Percentiles rank a stretch among this genome's conserved stretches.
These are phyloP conservation scores for Pyrenochaeta sp. DNA, from an alignment of 2,329 filamentous ascomycete species.

Conservation along the genomic window DNA sequence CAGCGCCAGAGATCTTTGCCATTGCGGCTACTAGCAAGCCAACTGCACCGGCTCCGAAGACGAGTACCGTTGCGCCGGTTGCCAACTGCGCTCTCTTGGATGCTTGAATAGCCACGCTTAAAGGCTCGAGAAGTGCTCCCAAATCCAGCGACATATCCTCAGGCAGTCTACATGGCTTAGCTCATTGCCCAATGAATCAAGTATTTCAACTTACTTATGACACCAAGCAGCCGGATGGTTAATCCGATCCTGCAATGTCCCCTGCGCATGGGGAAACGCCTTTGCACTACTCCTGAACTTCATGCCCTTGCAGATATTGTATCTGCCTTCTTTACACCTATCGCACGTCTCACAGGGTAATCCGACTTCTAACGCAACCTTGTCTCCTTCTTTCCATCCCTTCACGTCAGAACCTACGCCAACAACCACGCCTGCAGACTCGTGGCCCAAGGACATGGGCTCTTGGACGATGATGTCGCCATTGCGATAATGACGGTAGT, in stretches of 20 bases:
- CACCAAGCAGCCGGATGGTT: conserved; percentile 70
- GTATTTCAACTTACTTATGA: conserved; percentile 54
- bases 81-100: conserved; percentile 62
- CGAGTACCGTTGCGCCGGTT: conserved; percentile 59
- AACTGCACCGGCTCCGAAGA: conserved; percentile 70
- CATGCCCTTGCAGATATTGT: conserved; percentile 69
- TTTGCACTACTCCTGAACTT: conserved; percentile 68
- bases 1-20: conserved; percentile 62
- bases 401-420: conserved; percentile 72
- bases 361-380: conserved; percentile 92
- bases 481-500: conserved; percentile 87
- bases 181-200: too few species aligned
- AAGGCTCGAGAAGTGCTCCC: conserved; percentile 67
- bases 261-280: conserved; percentile 68
- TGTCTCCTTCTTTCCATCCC: conserved; percentile 75
- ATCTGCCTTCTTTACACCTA: conserved; percentile 64
- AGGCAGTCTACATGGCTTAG: conserved; percentile 53
- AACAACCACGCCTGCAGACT: conserved; percentile 81
- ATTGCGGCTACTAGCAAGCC: conserved; percentile 67
- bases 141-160: conserved; percentile 62
- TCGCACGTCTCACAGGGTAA: conserved; percentile 76
- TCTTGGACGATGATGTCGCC: conserved; percentile 84
- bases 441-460: conserved; percentile 82
- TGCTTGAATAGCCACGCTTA: conserved; percentile 69
- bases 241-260: conserved; percentile 69